Base-by-base conservation (phyloP, 2,329 filamentous ascomycete genomes). In the Plenodomus lindquistii region DNA sequence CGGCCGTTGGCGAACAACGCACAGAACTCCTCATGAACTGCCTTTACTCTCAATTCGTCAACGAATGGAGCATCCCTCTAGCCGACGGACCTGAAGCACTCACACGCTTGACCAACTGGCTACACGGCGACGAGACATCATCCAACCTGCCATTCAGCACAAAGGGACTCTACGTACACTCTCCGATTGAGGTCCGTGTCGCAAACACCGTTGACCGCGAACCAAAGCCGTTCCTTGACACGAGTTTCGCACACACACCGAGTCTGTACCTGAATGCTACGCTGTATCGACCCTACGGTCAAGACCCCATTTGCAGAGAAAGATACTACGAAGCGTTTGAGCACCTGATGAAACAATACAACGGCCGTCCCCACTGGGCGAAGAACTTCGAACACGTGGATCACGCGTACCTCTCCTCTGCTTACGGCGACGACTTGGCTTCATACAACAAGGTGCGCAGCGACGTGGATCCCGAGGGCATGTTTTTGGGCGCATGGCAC, bases 21-120 rank as follows among this genome's bases (percentile, higher is more conserved):
- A 79, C 87, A 55, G 93, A 91, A 11, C 82, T 97, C 38, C 80
- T 97, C 43, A 93, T 99, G 89, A 94, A 99, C 77, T 99, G 94
- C 66, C 82, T 97, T 5, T 99, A 97, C 78, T 93, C 89, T n/a
- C 94, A 99, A 69, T 96, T 91, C 63, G 94, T 99, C 57, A 97
- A 99, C 71, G 94, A 99, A 71, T 99, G 94, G 94, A 93, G 93
- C 0, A 81, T 99, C 6, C 93, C 94, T 1, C 80, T 99, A 1
- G 78, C 85, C 55, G 87, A 88, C 59, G 94, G 94, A 0, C 93
- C 93, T 13, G 92, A 97, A 73, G 92, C 91, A 7, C 83, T 99
- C 37, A 81, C 79, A 24, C 85, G 94, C 9, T 81, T 99, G 11
- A 89, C 87, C 34, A 87, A 89, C 40, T 99, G 94, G 94, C 80